Evolutionary conservation across 805 yeast genomes (phyloP).

Genomic region (Kodamaea nitidulidarum): DNA sequence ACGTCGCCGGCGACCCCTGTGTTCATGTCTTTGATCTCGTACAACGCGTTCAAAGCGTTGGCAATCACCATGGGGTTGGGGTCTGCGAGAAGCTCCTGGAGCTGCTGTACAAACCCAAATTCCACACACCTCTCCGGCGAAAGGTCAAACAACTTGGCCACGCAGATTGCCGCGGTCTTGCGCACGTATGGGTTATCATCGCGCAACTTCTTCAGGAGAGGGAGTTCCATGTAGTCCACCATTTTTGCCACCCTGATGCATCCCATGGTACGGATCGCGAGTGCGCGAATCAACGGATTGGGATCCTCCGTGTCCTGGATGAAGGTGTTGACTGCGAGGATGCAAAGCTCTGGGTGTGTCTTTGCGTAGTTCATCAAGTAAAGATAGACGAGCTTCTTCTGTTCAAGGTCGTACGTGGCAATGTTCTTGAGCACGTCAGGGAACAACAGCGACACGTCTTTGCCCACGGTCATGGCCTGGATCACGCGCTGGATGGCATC

Average conservation of each 20-base stretch:
- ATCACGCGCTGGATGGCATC: constrained; percentile 96
- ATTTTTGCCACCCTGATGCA: constrained; percentile 93
- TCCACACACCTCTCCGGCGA: constrained; percentile 78
- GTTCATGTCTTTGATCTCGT: constrained; percentile 74
- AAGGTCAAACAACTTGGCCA: constrained; percentile 88
- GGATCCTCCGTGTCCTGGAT: constrained; percentile 94
- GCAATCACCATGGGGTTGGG: constrained; percentile 97
- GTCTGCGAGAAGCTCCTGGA: constrained; percentile 70
- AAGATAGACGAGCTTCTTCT: constrained; percentile 90
- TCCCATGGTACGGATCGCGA: constrained; percentile 98
- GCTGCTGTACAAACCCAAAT: constrained; percentile 72
- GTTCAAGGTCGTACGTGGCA: constrained; percentile 94
- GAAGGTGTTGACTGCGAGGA: constrained; percentile 90
- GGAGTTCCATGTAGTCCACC: constrained; percentile 91
- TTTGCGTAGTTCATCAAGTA: constrained; percentile 97
- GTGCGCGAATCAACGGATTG: constrained; percentile 90
- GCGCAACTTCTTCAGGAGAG: constrained; percentile 73
- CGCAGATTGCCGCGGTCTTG: constrained; percentile 96
- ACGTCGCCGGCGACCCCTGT: constrained; percentile 41
- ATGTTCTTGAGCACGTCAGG: constrained; percentile 96
- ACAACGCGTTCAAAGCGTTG: constrained; percentile 80
- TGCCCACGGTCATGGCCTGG: constrained; percentile 97
- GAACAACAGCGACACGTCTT: constrained; percentile 89
- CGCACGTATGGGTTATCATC: constrained; percentile 98
- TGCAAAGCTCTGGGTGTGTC: constrained; percentile 91